Evolutionary conservation across 805 yeast species (phyloP).

Genomic region (Wickerhamomyces xylosicus): DNA sequence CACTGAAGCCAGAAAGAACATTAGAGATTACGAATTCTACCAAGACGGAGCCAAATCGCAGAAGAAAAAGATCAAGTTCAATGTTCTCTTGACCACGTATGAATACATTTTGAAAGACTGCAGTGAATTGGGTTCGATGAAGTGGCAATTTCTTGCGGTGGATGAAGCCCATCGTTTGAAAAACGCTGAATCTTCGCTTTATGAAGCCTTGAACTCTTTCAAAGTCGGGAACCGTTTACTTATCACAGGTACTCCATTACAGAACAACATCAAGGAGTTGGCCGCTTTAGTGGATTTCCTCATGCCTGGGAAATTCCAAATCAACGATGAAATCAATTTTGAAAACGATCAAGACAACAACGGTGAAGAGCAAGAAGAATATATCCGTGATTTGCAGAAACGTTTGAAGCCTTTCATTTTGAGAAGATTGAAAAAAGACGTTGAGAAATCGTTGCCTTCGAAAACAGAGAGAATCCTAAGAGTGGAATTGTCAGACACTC

Average conservation of each 20-base stretch:
- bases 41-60: conserved; percentile 29
- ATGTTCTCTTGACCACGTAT: conserved; percentile 87
- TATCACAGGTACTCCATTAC: conserved; percentile 97
- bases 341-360: conserved; percentile 54
- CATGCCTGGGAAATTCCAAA: conserved; percentile 88
- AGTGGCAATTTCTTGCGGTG: conserved; percentile 95
- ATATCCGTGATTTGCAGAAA: conserved; percentile 75
- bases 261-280: conserved; percentile 88
- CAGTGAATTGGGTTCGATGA: conserved; percentile 64
- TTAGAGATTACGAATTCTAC: conserved; percentile 80
- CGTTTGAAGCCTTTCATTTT: conserved; percentile 86
- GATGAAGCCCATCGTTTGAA: conserved; percentile 98
- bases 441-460: conserved; percentile 91
- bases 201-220: conserved; percentile 78
- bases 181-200: conserved; percentile 86
- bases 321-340: conserved; percentile 92
- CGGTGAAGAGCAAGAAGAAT: conserved; percentile 68
- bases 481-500: conserved; percentile 90
- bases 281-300: conserved; percentile 91
- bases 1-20: conserved; percentile 69
- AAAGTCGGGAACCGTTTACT: conserved; percentile 75
- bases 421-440: conserved; percentile 92
- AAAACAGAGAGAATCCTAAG: conserved; percentile 92
- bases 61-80: conserved; percentile 74
- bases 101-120: conserved; percentile 93